Evolutionary conservation across 768 basidiomycete genomes (phyloP).

Genomic region (Lactifluus volemus): DNA sequence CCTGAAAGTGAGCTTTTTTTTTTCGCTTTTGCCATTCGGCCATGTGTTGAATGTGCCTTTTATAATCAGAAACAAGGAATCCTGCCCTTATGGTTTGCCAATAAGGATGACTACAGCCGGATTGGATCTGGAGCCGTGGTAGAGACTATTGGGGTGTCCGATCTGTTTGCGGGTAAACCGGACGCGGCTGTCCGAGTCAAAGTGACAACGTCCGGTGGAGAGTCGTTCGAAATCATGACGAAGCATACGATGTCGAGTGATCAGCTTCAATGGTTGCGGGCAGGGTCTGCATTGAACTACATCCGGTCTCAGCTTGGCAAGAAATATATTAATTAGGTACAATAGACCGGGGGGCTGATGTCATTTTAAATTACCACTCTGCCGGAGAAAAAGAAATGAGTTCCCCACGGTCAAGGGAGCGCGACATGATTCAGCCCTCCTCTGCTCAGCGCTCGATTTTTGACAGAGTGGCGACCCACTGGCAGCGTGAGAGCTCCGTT

Average conservation of each 20-base stretch:
- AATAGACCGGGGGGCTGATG: not conserved
- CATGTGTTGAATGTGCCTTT: not conserved
- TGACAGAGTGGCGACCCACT: no score
- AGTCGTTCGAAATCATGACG: constrained; percentile 56
- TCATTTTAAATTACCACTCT: not conserved
- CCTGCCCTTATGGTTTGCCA: constrained; percentile 87
- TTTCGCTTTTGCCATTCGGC: not conserved
- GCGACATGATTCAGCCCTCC: no score
- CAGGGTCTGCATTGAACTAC: constrained; percentile 85
- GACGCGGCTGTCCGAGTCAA: constrained; percentile 40
- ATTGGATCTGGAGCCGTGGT: constrained; percentile 78
- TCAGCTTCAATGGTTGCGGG: constrained; percentile 83
- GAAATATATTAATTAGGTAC: not conserved
- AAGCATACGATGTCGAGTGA: constrained; percentile 87
- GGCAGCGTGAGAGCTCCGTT: not conserved
- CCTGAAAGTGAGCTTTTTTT: constrained; percentile 53
- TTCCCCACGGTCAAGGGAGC: not conserved
- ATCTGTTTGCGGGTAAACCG: constrained; percentile 42
- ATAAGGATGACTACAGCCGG: constrained; percentile 76
- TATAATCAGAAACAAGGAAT: constrained; percentile 86
- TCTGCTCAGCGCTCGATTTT: no score
- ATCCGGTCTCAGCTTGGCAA: constrained; percentile 41
- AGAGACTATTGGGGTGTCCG: constrained; percentile 74
- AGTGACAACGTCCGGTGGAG: constrained; percentile 60
- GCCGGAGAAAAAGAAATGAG: no score